phyloP scores from a whole-genome alignment of 2,329 filamentous ascomycete genomes.

The Apiospora phragmitis region DNA sequence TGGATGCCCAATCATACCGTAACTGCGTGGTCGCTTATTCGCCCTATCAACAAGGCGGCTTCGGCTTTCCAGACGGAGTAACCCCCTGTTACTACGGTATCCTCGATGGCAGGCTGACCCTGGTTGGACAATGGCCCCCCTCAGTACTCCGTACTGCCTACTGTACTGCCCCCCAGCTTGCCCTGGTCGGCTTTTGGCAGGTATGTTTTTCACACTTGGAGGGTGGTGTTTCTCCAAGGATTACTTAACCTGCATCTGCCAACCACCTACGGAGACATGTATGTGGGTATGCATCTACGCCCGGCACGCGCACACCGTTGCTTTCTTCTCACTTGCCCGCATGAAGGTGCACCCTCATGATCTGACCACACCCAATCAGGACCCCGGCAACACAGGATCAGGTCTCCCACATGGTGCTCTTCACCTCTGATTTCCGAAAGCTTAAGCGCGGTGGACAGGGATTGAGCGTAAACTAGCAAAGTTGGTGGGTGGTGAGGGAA shows the following conservation, averaged over 20 bases:
- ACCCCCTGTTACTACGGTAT: neutral
- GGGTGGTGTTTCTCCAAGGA: neutral
- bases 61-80: neutral
- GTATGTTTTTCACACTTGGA: neutral
- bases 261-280: neutral
- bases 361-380: neutral
- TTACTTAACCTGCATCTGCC: neutral
- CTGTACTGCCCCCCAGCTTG: neutral
- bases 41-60: neutral
- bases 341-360: neutral
- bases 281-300: neutral
- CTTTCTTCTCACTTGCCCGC: neutral
- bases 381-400: neutral
- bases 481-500: neutral
- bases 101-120: neutral
- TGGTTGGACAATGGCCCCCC: too few species aligned
- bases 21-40: neutral
- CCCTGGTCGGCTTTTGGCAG: neutral
- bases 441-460: neutral
- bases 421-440: neutral
- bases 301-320: neutral
- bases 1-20: neutral
- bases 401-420: neutral
- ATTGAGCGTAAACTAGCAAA: neutral
- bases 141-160: too few species aligned